Evolutionary conservation across 1,284 basidiomycete species (phyloP), one percentile per base, ranked within the genome.

Genomic region (Austropuccinia psidii): DNA sequence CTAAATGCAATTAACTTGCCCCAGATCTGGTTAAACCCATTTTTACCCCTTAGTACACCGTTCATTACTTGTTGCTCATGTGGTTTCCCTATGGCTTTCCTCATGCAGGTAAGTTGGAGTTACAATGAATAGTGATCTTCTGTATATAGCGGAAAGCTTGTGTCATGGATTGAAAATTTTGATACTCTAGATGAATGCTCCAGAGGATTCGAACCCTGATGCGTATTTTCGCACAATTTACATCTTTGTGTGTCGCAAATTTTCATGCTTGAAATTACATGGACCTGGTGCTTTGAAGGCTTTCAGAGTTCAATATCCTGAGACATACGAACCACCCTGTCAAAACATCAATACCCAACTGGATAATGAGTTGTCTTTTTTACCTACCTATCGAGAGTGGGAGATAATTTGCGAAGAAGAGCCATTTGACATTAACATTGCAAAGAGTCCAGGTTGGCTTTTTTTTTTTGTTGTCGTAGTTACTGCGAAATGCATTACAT

Each of bases 11-110:
- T 27, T n/a, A n/a, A n/a, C n/a, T n/a, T n/a, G n/a, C n/a, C 9
- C 31, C 60, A 74, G 72, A 66, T 74, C 52, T 74, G 72, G 72
- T 45, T 74, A n/a, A 33, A 74, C 39, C 72, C 72, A 4, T 37
- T 35, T 21, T 35, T n/a, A 4, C 72, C 72, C 7, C 45, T 74
- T 21, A 41, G 58, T 24, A 37, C 39, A 31, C 31, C 41, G 52
- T 45, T n/a, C 9, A 41, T 15, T 37, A 57, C 3, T 5, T 74
- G 72, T 41, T 57, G 61, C 45, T 35, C 31, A 11, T 74, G 72
- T n/a, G 41, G 11, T 33, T 15, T 27, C 27, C n/a, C 61, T 11
- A 74, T 74, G 72, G 49, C 31, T 41, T 74, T 74, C 60, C 39
- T 74, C 9, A 31, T 74, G 39, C 72, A 74, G 33, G 72, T 74